phyloP scores from a whole-genome alignment of 306 rosid species.

The Herpetospermum pedunculosum region DNA sequence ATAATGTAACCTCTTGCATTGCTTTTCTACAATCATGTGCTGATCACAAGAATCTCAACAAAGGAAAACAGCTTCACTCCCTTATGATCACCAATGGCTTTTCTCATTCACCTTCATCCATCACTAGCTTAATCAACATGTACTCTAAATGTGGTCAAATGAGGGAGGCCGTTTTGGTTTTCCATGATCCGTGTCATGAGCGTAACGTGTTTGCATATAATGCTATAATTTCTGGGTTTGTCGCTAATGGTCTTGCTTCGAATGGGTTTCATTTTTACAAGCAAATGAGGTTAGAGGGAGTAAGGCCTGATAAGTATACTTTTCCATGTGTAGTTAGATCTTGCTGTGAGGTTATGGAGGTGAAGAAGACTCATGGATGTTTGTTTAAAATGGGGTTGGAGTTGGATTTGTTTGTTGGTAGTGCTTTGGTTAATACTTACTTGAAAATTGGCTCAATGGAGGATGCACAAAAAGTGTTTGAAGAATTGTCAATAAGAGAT shows the following conservation, averaged over 20 bases:
- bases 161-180: constrained; percentile 37
- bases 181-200: constrained; percentile 26
- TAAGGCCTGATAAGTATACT: constrained; percentile 58
- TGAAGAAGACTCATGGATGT: constrained; percentile 58
- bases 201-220: constrained; percentile 63
- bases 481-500: constrained; percentile 55
- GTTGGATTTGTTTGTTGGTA: constrained; percentile 61
- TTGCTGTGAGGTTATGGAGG: constrained; percentile 41
- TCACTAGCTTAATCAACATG: constrained; percentile 78
- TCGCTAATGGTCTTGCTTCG: constrained; percentile 33
- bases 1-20: constrained; percentile 33
- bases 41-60: constrained; percentile 24
- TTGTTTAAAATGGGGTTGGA: constrained; percentile 64
- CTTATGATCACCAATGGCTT: constrained; percentile 40
- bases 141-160: constrained; percentile 60
- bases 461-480: constrained; percentile 57
- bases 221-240: constrained; percentile 57
- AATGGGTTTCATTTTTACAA: constrained; percentile 33
- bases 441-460: constrained; percentile 37
- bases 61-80: constrained; percentile 48
- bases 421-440: constrained; percentile 64
- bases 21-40: constrained; percentile 56
- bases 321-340: constrained; percentile 66
- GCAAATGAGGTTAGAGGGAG: constrained; percentile 41
- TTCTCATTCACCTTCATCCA: constrained; percentile 34